A percentile compares a stretch with the other conserved stretches of the same genome.
Evolutionary conservation across 306 rosid species (phyloP).

Genomic region (Oemleria cerasiformis): DNA sequence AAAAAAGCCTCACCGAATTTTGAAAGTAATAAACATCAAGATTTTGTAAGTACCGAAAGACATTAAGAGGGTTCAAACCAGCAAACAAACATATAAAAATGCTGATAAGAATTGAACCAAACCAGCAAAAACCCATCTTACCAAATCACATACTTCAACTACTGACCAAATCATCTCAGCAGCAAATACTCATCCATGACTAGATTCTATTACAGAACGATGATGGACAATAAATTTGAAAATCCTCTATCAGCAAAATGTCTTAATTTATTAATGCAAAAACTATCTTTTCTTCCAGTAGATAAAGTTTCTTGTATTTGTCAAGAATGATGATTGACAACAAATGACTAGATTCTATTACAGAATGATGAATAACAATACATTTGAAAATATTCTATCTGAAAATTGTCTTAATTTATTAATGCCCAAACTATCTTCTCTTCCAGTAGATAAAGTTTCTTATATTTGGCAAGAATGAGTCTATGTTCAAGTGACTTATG

Average conservation of each 20-base stretch:
- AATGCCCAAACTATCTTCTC: not conserved
- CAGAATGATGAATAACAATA: not conserved
- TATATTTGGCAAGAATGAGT: not conserved
- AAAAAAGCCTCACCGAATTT: not conserved
- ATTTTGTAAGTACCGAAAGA: not conserved
- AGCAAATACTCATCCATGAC: not conserved
- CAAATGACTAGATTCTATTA: not conserved
- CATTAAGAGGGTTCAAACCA: not conserved
- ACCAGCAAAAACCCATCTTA: not conserved
- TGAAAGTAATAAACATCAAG: not conserved
- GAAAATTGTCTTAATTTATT: not conserved
- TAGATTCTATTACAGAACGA: not conserved
- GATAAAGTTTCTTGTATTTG: not conserved
- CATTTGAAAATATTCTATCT: not conserved
- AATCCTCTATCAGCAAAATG: not conserved
- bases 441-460: constrained; percentile 1
- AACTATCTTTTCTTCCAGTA: not conserved
- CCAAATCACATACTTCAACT: not conserved
- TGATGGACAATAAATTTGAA: not conserved
- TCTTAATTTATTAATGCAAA: not conserved
- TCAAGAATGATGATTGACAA: not conserved
- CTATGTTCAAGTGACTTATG: not conserved
- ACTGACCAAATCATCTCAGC: not conserved
- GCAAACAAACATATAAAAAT: not conserved
- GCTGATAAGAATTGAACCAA: not conserved